phyloP scores from a whole-genome alignment of 495 filamentous ascomycete genomes.

The Annulohypoxylon stygium region DNA sequence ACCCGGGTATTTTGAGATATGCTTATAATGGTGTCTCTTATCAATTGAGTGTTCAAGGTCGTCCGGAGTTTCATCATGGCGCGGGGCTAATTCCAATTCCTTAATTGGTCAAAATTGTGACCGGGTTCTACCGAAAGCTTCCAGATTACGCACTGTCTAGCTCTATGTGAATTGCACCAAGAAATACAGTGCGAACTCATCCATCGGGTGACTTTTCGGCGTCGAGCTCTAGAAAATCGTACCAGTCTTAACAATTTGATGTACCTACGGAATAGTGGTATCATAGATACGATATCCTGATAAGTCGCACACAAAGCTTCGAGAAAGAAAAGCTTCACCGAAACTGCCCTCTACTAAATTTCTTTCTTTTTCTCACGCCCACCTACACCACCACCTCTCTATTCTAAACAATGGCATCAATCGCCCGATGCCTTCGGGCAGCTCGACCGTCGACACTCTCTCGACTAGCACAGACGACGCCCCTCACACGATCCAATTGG shows the following conservation, averaged over 20 bases:
- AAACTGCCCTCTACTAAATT: slow-evolving; percentile 20
- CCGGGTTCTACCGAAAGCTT: slow-evolving; percentile 12
- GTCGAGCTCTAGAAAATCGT: slow-evolving; percentile 39
- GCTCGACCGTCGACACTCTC: slow-evolving; percentile 58
- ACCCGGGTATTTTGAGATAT: slow-evolving; percentile 19
- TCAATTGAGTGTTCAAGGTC: slow-evolving; percentile 37
- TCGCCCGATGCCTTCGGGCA: slow-evolving; percentile 61
- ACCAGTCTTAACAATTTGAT: slow-evolving; percentile 42
- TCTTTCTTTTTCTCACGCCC: background rate
- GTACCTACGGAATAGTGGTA: slow-evolving; percentile 29
- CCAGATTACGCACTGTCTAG: slow-evolving; percentile 20
- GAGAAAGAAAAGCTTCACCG: slow-evolving; percentile 31
- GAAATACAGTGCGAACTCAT: slow-evolving; percentile 28
- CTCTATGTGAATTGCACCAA: background rate
- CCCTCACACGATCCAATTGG: slow-evolving; percentile 50
- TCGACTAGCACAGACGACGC: slow-evolving; percentile 52
- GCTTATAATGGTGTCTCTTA: slow-evolving; percentile 32
- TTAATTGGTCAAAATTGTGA: slow-evolving; percentile 29
- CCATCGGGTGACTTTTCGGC: slow-evolving; percentile 42
- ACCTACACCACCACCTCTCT: background rate
- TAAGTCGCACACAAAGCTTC: slow-evolving; percentile 22
- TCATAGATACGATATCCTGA: slow-evolving; percentile 37
- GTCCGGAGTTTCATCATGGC: slow-evolving; percentile 40
- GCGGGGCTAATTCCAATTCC: slow-evolving; percentile 35
- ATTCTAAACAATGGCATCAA: slow-evolving; percentile 60